A percentile compares a stretch with the other conserved stretches of the same genome.
These are phyloP conservation scores for Teratosphaeria nubilosa DNA, from an alignment of 2,329 filamentous ascomycete species.

Conservation along the genomic window DNA sequence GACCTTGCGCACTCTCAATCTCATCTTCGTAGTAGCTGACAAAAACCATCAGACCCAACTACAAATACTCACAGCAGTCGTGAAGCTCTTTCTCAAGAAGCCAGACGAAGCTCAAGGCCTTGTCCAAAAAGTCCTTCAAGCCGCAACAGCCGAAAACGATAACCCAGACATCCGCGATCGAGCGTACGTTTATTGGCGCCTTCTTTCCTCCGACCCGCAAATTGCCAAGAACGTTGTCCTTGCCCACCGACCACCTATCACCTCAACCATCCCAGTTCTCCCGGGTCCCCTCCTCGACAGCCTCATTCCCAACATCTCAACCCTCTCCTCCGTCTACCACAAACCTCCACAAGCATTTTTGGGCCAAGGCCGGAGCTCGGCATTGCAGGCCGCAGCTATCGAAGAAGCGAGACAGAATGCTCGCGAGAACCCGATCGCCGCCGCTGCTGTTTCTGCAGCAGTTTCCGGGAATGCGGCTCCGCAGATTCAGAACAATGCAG, in stretches of 20 bases:
- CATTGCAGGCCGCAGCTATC: conserved; percentile 89
- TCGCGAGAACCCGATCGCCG: conserved; percentile 87
- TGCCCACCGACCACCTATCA: conserved; percentile 87
- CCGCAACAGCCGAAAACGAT: conserved; percentile 87
- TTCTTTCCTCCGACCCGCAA: conserved; percentile 83
- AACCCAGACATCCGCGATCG: conserved; percentile 96
- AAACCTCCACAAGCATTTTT: conserved; percentile 98
- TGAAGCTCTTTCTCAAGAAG: conserved; percentile 96
- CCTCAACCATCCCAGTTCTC: conserved; percentile 84
- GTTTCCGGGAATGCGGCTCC: conserved; percentile 34
- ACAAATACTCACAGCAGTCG: conserved; percentile 91
- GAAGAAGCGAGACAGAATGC: conserved; percentile 91
- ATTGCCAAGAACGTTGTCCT: conserved; percentile 88
- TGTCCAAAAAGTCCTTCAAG: conserved; percentile 88
- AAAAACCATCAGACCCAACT: conserved; percentile 66
- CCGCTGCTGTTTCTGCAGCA: conserved; percentile 61
- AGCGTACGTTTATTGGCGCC: conserved; percentile 96
- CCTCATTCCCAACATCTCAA: conserved; percentile 84
- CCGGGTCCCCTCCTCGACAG: conserved; percentile 76
- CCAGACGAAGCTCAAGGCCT: conserved; percentile 82
- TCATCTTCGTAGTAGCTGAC: conserved; percentile 24
- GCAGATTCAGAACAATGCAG: conserved; percentile 63
- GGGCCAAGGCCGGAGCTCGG: conserved; percentile 85
- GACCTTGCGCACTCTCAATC: conserved; percentile 13
- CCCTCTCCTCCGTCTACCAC: conserved; percentile 94